phyloP scores from a whole-genome alignment of 306 rosid genomes.

The Morella rubra region DNA sequence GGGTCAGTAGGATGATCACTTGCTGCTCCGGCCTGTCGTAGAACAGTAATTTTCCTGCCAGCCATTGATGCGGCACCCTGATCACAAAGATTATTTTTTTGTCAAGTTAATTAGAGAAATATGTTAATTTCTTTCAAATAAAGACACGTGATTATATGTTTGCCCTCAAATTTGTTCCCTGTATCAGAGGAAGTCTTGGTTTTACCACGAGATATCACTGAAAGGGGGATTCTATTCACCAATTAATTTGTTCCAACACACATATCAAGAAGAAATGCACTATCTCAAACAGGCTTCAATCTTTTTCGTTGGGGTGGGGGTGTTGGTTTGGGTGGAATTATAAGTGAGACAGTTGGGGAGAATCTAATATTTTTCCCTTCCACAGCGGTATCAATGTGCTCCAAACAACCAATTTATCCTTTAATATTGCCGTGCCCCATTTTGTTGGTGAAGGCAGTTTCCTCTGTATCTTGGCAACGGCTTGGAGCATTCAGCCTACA shows the following conservation, averaged over 20 bases:
- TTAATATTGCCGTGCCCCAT: not conserved
- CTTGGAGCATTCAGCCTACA: not conserved
- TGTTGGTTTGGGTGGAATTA: not conserved
- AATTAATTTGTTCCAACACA: not conserved
- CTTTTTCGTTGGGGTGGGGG: too few relatives aligned
- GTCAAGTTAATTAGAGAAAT: not conserved
- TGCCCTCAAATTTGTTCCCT: not conserved
- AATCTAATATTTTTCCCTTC: not conserved
- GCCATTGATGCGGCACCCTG: slow-evolving; percentile 81
- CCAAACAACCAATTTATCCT: not conserved
- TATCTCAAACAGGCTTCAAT: not conserved
- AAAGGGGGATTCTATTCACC: not conserved
- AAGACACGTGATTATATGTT: not conserved
- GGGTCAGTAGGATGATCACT: slow-evolving; percentile 85
- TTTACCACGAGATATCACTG: not conserved
- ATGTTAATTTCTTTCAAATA: not conserved
- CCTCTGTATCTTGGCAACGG: not conserved
- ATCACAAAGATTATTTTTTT: not conserved
- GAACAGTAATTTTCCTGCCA: slow-evolving; percentile 63
- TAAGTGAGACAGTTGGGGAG: not conserved
- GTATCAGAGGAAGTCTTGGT: not conserved
- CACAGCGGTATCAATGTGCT: not conserved
- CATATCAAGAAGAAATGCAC: not conserved
- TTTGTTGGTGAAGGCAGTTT: not conserved
- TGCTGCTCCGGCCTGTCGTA: slow-evolving; percentile 75